These are phyloP conservation scores for Phytophthora syringae DNA, from an alignment of 352 stramenopile species.

Conservation along the genomic window DNA sequence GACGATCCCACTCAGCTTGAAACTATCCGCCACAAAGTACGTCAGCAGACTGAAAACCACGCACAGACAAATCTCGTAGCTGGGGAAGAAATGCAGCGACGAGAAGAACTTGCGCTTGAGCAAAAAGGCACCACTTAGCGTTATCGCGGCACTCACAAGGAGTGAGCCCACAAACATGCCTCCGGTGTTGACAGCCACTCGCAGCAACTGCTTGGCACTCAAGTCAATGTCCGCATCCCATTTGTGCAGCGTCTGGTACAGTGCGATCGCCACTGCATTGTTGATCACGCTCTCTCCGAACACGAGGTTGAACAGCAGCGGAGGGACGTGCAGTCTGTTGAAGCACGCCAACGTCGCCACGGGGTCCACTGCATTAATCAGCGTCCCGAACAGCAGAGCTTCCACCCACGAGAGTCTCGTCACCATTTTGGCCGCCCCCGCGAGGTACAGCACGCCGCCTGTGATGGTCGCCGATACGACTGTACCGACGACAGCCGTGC, in stretches of 20 bases:
- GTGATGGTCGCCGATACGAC: slow-evolving; percentile 80
- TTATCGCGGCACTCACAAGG: slow-evolving; percentile 75
- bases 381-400: slow-evolving; percentile 90
- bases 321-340: slow-evolving; percentile 86
- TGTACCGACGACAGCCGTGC: slow-evolving; percentile 79
- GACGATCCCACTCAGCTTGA: slow-evolving; percentile 92
- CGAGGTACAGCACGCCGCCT: slow-evolving; percentile 70
- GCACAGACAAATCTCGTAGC: slow-evolving; percentile 87
- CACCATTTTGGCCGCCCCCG: slow-evolving; percentile 61
- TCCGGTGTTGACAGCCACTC: slow-evolving; percentile 65
- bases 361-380: slow-evolving; percentile 94
- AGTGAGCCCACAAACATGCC: slow-evolving; percentile 83
- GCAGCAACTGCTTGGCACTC: slow-evolving; percentile 64
- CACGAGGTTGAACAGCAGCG: slow-evolving; percentile 95
- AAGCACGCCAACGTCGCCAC: slow-evolving; percentile 95
- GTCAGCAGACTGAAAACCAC: slow-evolving; percentile 87
- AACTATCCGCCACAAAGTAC: slow-evolving; percentile 79
- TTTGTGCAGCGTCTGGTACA: slow-evolving; percentile 93
- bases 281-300: slow-evolving; percentile 97
- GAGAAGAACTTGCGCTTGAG: slow-evolving; percentile 80
- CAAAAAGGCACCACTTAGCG: slow-evolving; percentile 74
- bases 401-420: slow-evolving; percentile 91
- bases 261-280: slow-evolving; percentile 93
- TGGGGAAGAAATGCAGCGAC: slow-evolving; percentile 78
- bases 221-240: slow-evolving; percentile 84